A percentile compares a stretch with the other conserved stretches of the same genome.
Evolutionary conservation across 2,329 filamentous ascomycete species (phyloP).

Genomic region (Chaetomiaceae sp.): DNA sequence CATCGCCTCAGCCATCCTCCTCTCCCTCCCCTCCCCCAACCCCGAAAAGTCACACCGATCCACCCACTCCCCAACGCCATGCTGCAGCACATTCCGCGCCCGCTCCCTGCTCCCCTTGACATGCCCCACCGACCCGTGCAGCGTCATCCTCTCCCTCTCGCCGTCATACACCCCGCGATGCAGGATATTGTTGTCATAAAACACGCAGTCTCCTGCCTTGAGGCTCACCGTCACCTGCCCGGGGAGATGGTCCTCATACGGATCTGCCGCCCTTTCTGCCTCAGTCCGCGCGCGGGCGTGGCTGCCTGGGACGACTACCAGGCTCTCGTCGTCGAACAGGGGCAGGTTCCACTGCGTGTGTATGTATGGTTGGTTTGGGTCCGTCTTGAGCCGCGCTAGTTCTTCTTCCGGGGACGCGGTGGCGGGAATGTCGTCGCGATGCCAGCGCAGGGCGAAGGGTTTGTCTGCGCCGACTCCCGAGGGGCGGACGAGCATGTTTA

Average conservation of each 20-base stretch:
- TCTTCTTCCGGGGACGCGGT: conserved; percentile 64
- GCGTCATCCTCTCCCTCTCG: conserved; percentile 59
- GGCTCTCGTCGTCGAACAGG: conserved; percentile 66
- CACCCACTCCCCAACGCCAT: conserved; percentile 66
- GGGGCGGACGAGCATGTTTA: conserved; percentile 78
- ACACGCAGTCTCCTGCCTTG: conserved; percentile 71
- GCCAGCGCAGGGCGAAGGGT: conserved; percentile 76
- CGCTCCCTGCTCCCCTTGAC: conserved; percentile 49
- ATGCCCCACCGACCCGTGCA: conserved; percentile 69
- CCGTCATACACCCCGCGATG: conserved; percentile 64
- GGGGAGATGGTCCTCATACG: conserved; percentile 58
- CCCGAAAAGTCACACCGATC: conserved; percentile 51
- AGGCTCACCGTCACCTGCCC: conserved; percentile 63
- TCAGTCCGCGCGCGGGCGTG: conserved; percentile 69
- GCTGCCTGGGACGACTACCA: conserved; percentile 74
- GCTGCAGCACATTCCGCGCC: conserved; percentile 70
- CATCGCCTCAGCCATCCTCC: conserved; percentile 58
- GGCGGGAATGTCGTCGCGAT: conserved; percentile 76
- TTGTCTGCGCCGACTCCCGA: conserved; percentile 37
- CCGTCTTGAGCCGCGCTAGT: conserved; percentile 46
- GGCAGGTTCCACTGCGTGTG: conserved; percentile 89
- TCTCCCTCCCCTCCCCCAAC: conserved; percentile 37
- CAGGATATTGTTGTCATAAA: conserved; percentile 88
- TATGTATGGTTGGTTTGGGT: conserved; percentile 32
- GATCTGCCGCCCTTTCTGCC: conserved; percentile 61